Base-by-base conservation (phyloP, 768 basidiomycete species). In the Pluteus cervinus region DNA sequence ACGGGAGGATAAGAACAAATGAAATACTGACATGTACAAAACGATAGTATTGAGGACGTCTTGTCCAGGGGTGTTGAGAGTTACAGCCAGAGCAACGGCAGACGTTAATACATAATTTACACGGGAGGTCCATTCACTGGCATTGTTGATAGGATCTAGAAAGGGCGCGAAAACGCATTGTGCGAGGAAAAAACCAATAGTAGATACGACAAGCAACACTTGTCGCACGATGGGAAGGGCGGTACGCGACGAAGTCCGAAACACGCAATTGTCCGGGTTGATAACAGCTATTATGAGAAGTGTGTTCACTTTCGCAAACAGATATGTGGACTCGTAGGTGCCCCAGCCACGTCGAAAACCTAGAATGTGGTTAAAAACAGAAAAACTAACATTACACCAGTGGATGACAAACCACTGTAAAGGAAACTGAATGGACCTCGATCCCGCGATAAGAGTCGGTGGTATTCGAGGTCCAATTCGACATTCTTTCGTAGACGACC, bases 311-410 rank as follows among this genome's bases (percentile, higher is more conserved):
- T 87, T 89, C 14, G 81, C 75, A 43, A 76, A 67, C n/a, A 86
- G 68, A 47, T 76, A 81, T 10, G 65, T 68, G 1, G 80, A 71
- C 50, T 79, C 68, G 49, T 81, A 82, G 3, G 75, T 71, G 2
- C 69, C 81, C 80, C 82, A 86, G 7, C 67, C 68, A 3, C 81
- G 68, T 5, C 86, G 78, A 50, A 79, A 86, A 14, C 73, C 85
- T 86, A 44, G 6, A 7, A 39, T 2, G 24, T n/a, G n/a, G n/a
- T n/a, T n/a, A n/a, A n/a, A n/a, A n/a, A n/a, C n/a, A n/a, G n/a
- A n/a, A n/a, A n/a, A n/a, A n/a, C n/a, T n/a, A n/a, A n/a, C n/a
- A n/a, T n/a, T n/a, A n/a, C n/a, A n/a, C n/a, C 25, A 4, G 12
- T 24, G 5, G 31, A n/a, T 14, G n/a, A 53, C 69, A 28, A 49